Conservation (phyloP, 345 rosid species). For the Bruguiera sexangula region DNA sequence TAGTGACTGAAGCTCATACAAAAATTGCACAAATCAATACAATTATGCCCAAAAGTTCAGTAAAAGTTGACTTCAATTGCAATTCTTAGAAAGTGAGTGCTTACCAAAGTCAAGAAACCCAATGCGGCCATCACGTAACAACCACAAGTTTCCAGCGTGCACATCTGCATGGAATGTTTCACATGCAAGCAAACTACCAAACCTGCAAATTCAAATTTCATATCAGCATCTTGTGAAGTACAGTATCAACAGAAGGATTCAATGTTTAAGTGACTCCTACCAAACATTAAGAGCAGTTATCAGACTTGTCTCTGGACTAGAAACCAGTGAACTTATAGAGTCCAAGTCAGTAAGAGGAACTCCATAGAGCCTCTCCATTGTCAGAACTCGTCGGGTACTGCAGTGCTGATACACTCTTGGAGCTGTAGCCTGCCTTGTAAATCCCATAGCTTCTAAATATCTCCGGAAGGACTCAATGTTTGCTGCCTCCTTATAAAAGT, state of each 20-base stretch:
- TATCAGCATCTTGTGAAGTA: background rate
- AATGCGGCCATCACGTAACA: constrained; percentile 90
- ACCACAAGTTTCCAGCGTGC: constrained; percentile 95
- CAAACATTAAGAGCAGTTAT: constrained; percentile 95
- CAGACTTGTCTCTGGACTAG: constrained; percentile 83
- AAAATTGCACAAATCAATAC: background rate
- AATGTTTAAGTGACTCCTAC: constrained; percentile 36
- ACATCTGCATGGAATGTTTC: constrained; percentile 98
- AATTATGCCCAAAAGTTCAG: background rate
- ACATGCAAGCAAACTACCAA: constrained; percentile 95
- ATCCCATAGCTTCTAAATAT: constrained; percentile 83
- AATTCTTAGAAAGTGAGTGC: constrained; percentile 3
- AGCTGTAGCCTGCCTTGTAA: constrained; percentile 89
- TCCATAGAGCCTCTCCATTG: constrained; percentile 98
- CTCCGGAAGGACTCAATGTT: constrained; percentile 74
- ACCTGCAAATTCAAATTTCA: constrained; percentile 45
- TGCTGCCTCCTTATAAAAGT: constrained; percentile 83
- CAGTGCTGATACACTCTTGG: constrained; percentile 82
- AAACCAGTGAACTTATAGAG: constrained; percentile 83
- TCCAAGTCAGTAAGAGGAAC: constrained; percentile 96
- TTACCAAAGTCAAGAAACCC: constrained; percentile 98
- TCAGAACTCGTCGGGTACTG: constrained; percentile 74
- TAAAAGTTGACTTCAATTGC: background rate
- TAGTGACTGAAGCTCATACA: background rate
- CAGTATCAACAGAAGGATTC: background rate